Conservation (phyloP, 192 early-diverging fungal genomes). For the Linderina pennispora region DNA sequence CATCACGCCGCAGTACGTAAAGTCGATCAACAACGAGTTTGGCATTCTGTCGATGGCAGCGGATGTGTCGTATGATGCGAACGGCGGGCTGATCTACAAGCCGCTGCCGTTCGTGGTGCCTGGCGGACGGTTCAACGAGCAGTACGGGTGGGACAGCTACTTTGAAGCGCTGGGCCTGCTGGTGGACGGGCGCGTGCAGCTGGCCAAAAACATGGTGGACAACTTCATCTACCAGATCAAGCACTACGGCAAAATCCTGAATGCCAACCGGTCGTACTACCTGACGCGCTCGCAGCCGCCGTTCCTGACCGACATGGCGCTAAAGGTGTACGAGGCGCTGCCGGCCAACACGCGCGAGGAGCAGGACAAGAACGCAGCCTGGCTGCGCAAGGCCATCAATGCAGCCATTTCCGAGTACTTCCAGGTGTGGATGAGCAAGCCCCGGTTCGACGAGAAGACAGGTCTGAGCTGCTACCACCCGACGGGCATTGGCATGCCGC, state of each 20-base stretch:
- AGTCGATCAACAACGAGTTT: constrained; percentile 79
- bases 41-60: constrained; percentile 84
- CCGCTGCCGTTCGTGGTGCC: constrained; percentile 95
- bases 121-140: constrained; percentile 98
- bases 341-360: constrained; percentile 29
- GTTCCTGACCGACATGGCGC: constrained; percentile 94
- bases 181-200: constrained; percentile 75
- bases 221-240: constrained; percentile 97
- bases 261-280: constrained; percentile 98
- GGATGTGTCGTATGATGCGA: constrained; percentile 44
- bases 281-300: constrained; percentile 96
- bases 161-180: constrained; percentile 89
- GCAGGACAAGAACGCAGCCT: constrained; percentile 51
- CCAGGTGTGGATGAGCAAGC: constrained; percentile 81
- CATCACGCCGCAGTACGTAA: constrained; percentile 87
- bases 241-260: constrained; percentile 98
- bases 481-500: constrained; percentile 92
- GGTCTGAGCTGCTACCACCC: constrained; percentile 83
- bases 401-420: constrained; percentile 90
- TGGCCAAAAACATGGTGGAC: constrained; percentile 94
- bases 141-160: constrained; percentile 99
- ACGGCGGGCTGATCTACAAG: constrained; percentile 48
- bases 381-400: constrained; percentile 63
- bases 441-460: constrained; percentile 66
- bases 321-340: constrained; percentile 67